These are phyloP conservation scores for Drosera spatulata DNA, from an alignment of 179 eudicot genomes.

Conservation along the genomic window DNA sequence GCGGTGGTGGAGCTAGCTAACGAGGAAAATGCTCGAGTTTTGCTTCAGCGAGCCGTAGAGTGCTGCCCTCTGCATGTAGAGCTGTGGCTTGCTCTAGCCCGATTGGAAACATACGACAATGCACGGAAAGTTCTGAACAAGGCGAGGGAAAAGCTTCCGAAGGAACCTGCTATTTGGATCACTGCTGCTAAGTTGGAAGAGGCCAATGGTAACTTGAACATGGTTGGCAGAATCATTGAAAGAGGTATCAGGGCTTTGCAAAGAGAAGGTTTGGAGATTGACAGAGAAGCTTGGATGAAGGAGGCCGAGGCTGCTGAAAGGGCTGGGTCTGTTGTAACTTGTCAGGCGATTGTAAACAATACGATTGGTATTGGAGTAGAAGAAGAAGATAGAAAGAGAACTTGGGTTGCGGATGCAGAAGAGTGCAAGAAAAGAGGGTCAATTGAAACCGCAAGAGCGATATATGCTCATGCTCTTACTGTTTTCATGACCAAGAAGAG, in stretches of 20 bases:
- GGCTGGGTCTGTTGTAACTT: slow-evolving; percentile 77
- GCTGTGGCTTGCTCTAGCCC: slow-evolving; percentile 85
- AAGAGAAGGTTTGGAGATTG: slow-evolving; percentile 69
- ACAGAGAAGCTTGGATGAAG: slow-evolving; percentile 88
- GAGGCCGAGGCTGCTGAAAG: slow-evolving; percentile 90
- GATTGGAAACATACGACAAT: slow-evolving; percentile 75
- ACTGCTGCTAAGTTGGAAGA: slow-evolving; percentile 94
- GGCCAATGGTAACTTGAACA: slow-evolving; percentile 61
- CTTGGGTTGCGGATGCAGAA: slow-evolving; percentile 98
- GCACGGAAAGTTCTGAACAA: slow-evolving; percentile 81
- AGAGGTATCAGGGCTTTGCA: slow-evolving; percentile 80
- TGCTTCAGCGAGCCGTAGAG: slow-evolving; percentile 85
- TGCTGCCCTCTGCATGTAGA: slow-evolving; percentile 91
- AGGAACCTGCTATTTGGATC: slow-evolving; percentile 91
- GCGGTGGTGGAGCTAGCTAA: slow-evolving; percentile 86
- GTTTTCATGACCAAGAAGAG: slow-evolving; percentile 84
- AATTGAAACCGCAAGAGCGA: slow-evolving; percentile 85
- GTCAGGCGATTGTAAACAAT: slow-evolving; percentile 65
- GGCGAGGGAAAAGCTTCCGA: slow-evolving; percentile 71
- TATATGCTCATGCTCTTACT: slow-evolving; percentile 71
- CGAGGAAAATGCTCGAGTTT: slow-evolving; percentile 73
- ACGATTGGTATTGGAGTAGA: slow-evolving; percentile 81
- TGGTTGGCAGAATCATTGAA: slow-evolving; percentile 81
- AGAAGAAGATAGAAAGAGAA: slow-evolving; percentile 89
- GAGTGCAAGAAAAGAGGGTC: slow-evolving; percentile 95